Percentiles rank a stretch among this genome's conserved stretches.
These are phyloP conservation scores for Pseudovirgaria hyperparasitica DNA, from an alignment of 2,329 filamentous ascomycete species.

Conservation along the genomic window DNA sequence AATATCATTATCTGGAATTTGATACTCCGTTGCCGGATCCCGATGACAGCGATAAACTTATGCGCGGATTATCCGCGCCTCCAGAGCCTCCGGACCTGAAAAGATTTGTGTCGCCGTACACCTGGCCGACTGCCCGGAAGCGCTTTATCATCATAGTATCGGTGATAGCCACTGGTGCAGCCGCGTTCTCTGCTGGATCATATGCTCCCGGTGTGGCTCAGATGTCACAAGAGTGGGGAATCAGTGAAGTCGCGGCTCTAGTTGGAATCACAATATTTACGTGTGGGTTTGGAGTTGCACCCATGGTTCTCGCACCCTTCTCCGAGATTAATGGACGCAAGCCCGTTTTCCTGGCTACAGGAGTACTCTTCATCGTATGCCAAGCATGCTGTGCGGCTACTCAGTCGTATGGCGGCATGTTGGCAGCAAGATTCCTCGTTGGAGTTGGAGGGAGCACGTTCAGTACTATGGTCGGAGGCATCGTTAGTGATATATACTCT, in stretches of 20 bases:
- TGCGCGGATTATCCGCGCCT: constrained; percentile 24
- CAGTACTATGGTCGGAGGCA: constrained; percentile 83
- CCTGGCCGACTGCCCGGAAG: constrained; percentile 61
- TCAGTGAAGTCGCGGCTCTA: constrained; percentile 53
- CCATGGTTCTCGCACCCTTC: constrained; percentile 80
- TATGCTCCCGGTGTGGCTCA: constrained; percentile 58
- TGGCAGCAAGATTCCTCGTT: constrained; percentile 61
- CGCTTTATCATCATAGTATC: constrained; percentile 58
- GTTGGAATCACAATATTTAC: constrained; percentile 75
- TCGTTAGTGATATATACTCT: constrained; percentile 76
- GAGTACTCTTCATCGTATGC: constrained; percentile 57
- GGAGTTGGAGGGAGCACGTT: constrained; percentile 70
- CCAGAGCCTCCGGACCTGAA: constrained; percentile 53
- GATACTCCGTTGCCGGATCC: constrained; percentile 44
- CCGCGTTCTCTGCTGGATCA: constrained; percentile 69
- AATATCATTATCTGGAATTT: constrained; percentile 49
- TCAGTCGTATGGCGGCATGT: constrained; percentile 55
- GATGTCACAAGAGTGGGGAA: constrained; percentile 52
- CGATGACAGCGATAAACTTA: constrained; percentile 19
- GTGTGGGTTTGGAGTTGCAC: constrained; percentile 62
- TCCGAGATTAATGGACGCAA: constrained; percentile 80
- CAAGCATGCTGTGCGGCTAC: constrained; percentile 65
- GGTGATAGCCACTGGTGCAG: constrained; percentile 61
- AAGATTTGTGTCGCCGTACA: constrained; percentile 55
- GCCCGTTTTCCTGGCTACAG: constrained; percentile 66